These are phyloP conservation scores for Aspergillus phoenicis DNA, from an alignment of 2,329 filamentous ascomycete species.

Conservation along the genomic window DNA sequence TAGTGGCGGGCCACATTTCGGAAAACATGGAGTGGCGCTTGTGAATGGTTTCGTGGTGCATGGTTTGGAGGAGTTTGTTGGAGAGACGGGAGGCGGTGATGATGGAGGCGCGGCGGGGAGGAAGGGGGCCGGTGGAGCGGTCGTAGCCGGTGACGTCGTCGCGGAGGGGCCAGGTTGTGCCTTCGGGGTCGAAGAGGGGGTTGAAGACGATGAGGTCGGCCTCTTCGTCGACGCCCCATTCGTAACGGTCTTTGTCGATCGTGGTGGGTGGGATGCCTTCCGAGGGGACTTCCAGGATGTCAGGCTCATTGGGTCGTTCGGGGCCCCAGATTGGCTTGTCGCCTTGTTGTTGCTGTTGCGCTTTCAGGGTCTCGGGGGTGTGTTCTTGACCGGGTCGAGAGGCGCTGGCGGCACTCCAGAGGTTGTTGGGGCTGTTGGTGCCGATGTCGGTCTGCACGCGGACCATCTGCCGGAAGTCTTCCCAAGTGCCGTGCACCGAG, in stretches of 20 bases:
- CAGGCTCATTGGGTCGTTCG: constrained; percentile 65
- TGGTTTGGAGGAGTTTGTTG: constrained; percentile 73
- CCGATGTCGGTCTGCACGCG: constrained; percentile 74
- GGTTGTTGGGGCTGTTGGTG: constrained; percentile 64
- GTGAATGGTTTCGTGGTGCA: constrained; percentile 87
- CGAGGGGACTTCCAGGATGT: constrained; percentile 73
- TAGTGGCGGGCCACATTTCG: constrained; percentile 92
- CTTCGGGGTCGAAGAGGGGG: constrained; percentile 85
- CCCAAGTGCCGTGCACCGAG: constrained; percentile 73
- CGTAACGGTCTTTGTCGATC: constrained; percentile 77
- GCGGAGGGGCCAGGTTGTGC: constrained; percentile 79
- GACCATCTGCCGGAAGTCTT: constrained; percentile 76
- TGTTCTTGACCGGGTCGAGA: constrained; percentile 33
- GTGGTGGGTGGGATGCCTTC: constrained; percentile 71
- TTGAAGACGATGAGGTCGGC: constrained; percentile 91
- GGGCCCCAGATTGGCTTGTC: constrained; percentile 83
- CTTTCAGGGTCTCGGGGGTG: constrained; percentile 25
- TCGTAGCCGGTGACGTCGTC: constrained; percentile 88
- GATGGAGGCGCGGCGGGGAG: constrained; percentile 79
- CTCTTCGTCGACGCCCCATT: constrained; percentile 87
- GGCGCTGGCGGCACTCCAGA: constrained; percentile 61
- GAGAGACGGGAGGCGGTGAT: constrained; percentile 87
- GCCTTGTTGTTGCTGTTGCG: constrained; percentile 42
- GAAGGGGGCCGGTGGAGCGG: constrained; percentile 56
- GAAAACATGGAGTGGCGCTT: constrained; percentile 89